A percentile compares a stretch with the other conserved stretches of the same genome.
phyloP scores from a whole-genome alignment of 2,329 filamentous ascomycete species.

The Catunica adiposa region DNA sequence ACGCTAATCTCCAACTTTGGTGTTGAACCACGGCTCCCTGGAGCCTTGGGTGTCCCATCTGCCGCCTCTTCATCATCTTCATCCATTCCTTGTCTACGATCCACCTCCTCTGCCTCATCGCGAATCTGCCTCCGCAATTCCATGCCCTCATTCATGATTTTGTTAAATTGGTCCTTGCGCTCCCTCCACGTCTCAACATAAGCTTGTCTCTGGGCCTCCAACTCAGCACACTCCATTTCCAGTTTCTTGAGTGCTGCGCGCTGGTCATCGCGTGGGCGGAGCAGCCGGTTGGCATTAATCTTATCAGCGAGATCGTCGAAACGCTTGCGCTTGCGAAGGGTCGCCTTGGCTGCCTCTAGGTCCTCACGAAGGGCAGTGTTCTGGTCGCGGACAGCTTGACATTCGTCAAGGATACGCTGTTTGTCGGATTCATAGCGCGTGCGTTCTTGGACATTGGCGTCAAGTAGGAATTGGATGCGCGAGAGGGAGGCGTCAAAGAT shows the following conservation, averaged over 20 bases:
- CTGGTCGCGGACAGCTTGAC: constrained; percentile 59
- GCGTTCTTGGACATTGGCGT: constrained; percentile 69
- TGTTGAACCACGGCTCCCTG: constrained; percentile 28
- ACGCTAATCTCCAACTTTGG: constrained; percentile 1
- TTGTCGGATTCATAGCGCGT: constrained; percentile 72
- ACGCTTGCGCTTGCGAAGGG: constrained; percentile 60
- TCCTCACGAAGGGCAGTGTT: constrained; percentile 57
- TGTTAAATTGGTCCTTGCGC: constrained; percentile 68
- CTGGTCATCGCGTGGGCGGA: constrained; percentile 75
- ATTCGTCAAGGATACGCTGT: constrained; percentile 58
- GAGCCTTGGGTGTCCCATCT: constrained; percentile 32
- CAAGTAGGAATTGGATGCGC: constrained; percentile 72
- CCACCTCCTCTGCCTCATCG: constrained; percentile 89
- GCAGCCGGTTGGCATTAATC: constrained; percentile 64
- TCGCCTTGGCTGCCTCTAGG: constrained; percentile 59
- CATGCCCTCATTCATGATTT: constrained; percentile 84
- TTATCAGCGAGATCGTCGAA: constrained; percentile 81
- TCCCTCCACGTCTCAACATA: constrained; percentile 75
- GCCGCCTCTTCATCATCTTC: constrained; percentile 47
- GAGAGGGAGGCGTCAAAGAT: constrained; percentile 74
- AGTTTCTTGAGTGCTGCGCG: constrained; percentile 61
- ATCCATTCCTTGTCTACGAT: constrained; percentile 68
- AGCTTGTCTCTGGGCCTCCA: constrained; percentile 68
- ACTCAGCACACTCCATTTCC: constrained; percentile 71
- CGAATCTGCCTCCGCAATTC: constrained; percentile 69